Percentiles rank a stretch among this genome's conserved stretches.
phyloP scores from a whole-genome alignment of 176 grass and related monocot species.

The Avena eriantha region DNA sequence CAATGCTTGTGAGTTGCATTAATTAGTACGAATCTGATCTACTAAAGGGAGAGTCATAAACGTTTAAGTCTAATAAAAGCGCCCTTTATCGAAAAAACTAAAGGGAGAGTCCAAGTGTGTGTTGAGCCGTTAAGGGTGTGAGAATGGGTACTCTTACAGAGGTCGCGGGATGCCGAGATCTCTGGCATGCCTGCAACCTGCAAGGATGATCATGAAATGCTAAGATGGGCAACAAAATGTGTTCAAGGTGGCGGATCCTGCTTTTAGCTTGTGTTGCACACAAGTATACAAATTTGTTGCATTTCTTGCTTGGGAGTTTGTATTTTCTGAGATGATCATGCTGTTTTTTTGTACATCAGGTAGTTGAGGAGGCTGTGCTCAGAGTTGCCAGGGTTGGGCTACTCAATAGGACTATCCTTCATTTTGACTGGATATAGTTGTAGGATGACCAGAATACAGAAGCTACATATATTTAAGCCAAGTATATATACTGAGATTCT shows the following conservation, averaged over 20 bases:
- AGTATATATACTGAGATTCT: background rate
- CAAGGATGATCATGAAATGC: background rate
- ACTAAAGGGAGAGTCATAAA: background rate
- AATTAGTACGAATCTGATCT: background rate
- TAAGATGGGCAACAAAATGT: background rate
- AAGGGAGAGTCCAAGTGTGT: background rate
- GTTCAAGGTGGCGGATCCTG: background rate
- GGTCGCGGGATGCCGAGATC: background rate
- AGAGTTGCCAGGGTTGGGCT: background rate
- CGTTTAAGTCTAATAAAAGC: no score
- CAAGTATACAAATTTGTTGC: background rate
- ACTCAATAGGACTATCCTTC: background rate
- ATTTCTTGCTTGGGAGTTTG: background rate
- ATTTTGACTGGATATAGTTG: constrained; percentile 3
- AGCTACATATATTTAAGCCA: background rate
- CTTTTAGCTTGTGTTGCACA: background rate
- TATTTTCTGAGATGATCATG: background rate
- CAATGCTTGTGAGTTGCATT: background rate
- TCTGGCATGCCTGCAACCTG: background rate
- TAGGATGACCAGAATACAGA: background rate
- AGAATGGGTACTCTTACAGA: background rate
- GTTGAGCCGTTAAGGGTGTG: background rate
- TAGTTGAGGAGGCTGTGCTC: constrained; percentile 21
- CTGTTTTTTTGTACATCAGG: background rate
- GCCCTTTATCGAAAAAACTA: no score